Evolutionary conservation across 2,329 filamentous ascomycete genomes (phyloP), one percentile per base, ranked within the genome.

Genomic region (Coniosporium tulheliwenetii): DNA sequence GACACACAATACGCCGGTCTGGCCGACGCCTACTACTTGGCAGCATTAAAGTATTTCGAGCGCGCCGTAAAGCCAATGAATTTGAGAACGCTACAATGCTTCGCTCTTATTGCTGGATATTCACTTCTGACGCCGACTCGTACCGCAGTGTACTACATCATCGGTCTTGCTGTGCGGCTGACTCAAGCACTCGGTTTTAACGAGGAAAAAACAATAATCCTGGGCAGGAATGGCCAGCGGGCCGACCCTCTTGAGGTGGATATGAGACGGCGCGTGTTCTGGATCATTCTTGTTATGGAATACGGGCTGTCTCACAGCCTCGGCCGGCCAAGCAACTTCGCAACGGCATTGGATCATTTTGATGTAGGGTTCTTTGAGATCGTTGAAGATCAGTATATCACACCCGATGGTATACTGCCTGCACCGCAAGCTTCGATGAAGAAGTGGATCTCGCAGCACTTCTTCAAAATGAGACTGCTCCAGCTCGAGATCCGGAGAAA

Each of bases 11-110:
- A 91, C 58, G 86, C 87, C n/a, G 87, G 87, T 16, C 67, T 96
- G 26, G 89, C 91, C 29, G 89, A 96, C 60, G 87, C 85, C 55
- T 96, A 93, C 62, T 96, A 95, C 54, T 71, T 95, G 15, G 83
- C 87, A 16, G 89, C 89, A 5, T 78, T 96, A 64, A 77, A 80
- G 45, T 79, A 79, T 51, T 77, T 96, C 45, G 84, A 95, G 57
- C 76, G 77, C 2, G 79, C 93, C 9, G 73, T 96, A 41, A 78
- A 79, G 40, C 78, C 81, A n/a, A 94, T 93, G 68, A 85, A 96
- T 56, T 62, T 95, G 29, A 84, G 80, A 52, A 93, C 91, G 0
- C 65, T 96, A 12, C 91, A 96, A 60, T 95, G 89, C 50, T 77
- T 95, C 41, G 73, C 81, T 3, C 64, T 98, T 12, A 82, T 96